These are phyloP conservation scores for Thozetella sp. DNA, from an alignment of 495 filamentous ascomycete species.

Conservation along the genomic window DNA sequence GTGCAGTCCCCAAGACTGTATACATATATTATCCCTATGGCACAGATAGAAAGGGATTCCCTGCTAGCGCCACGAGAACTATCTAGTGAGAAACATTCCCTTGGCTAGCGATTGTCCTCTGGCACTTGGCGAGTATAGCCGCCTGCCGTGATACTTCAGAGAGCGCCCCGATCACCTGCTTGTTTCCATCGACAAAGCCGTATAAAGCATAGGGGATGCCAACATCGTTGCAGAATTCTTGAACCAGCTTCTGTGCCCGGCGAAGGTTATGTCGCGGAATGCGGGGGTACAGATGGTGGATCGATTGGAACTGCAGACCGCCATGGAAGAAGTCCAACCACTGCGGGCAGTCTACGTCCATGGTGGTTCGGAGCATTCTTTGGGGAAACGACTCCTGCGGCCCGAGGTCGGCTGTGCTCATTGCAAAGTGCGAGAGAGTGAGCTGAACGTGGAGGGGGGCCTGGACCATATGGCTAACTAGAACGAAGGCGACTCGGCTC, in stretches of 20 bases:
- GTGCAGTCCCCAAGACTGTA: too few species aligned
- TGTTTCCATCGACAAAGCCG: constrained; percentile 92
- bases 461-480: constrained; percentile 86
- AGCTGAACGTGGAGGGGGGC: constrained; percentile 93
- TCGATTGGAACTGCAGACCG: constrained; percentile 93
- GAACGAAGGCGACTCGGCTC: constrained; percentile 72
- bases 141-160: constrained; percentile 88
- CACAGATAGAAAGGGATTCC: too few species aligned
- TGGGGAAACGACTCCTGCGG: constrained; percentile 90
- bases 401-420: constrained; percentile 91
- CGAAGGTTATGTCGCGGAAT: constrained; percentile 94
- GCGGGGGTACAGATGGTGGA: constrained; percentile 92
- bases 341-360: constrained; percentile 94
- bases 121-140: constrained; percentile 86
- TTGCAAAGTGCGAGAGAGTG: constrained; percentile 94
- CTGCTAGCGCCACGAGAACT: too few species aligned
- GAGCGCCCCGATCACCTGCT: constrained; percentile 79
- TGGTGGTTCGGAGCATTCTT: constrained; percentile 95
- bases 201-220: constrained; percentile 93
- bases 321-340: constrained; percentile 98
- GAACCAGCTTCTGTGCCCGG: constrained; percentile 78
- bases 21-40: too few species aligned
- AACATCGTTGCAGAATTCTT: constrained; percentile 88
- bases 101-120: constrained; percentile 52
- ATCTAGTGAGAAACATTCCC: constrained; percentile 35